Conservation (phyloP, 257 asterid species). For the Mitragyna speciosa region DNA sequence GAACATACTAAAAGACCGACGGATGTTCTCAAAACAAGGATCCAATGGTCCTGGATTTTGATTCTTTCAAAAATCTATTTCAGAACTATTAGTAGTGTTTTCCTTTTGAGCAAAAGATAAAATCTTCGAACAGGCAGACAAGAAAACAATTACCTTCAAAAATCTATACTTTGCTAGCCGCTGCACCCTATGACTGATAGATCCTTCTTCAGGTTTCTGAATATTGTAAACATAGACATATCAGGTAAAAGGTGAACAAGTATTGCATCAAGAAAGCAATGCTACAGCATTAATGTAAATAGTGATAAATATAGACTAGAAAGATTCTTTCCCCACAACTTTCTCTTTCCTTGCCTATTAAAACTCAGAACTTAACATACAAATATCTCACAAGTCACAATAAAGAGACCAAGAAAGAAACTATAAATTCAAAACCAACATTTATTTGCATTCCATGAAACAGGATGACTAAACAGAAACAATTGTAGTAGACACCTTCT, state of each 20-base stretch:
- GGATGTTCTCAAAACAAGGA: background rate
- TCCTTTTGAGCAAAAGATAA: background rate
- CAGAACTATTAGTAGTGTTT: background rate
- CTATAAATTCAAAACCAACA: background rate
- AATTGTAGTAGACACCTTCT: conserved; percentile 51
- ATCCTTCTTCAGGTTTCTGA: conserved; percentile 99
- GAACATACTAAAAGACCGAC: background rate
- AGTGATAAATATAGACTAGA: background rate
- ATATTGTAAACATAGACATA: conserved; percentile 19
- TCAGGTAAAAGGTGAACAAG: conserved; percentile 11
- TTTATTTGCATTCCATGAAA: background rate
- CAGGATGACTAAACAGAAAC: background rate
- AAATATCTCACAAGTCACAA: background rate
- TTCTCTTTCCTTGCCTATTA: background rate
- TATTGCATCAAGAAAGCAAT: background rate
- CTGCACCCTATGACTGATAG: conserved; percentile 96
- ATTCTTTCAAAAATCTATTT: background rate
- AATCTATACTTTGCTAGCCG: conserved; percentile 92
- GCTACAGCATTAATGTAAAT: background rate
- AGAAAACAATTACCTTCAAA: conserved; percentile 61
- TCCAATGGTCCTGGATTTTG: background rate
- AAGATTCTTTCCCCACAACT: background rate
- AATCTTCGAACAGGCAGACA: background rate
- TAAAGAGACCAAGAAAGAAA: background rate
- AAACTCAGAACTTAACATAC: background rate